phyloP scores from a whole-genome alignment of 73 alveolate species.

The Tetrahymena malaccensis region DNA sequence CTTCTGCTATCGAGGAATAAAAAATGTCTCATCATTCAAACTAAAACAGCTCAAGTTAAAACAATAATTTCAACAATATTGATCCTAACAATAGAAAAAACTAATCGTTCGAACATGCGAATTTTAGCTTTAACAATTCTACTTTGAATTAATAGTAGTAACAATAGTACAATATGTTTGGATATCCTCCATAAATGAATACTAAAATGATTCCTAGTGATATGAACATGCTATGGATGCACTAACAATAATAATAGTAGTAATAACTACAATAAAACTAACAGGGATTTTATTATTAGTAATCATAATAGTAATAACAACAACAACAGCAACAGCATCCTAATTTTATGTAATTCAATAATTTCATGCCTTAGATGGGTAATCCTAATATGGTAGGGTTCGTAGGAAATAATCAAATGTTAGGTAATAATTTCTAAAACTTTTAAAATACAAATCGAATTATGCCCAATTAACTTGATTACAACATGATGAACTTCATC shows the following conservation, averaged over 20 bases:
- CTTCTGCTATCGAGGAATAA: neutral
- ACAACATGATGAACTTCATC: neutral
- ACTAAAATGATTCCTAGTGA: neutral
- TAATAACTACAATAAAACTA: no score
- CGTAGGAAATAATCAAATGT: neutral
- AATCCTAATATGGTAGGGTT: neutral
- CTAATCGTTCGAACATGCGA: neutral
- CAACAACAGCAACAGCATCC: neutral
- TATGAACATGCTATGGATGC: neutral
- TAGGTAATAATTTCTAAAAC: neutral
- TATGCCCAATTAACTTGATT: neutral
- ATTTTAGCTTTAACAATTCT: neutral
- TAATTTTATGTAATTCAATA: neutral
- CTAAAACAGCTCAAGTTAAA: neutral
- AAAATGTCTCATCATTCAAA: neutral
- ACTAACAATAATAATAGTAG: neutral
- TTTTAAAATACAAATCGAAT: neutral
- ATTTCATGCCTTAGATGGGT: neutral
- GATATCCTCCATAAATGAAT: neutral
- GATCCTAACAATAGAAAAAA: neutral
- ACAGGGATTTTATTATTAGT: neutral
- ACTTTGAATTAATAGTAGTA: neutral
- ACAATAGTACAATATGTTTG: neutral
- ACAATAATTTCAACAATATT: neutral
- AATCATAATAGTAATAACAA: no score